A percentile compares a stretch with the other conserved stretches of the same genome.
phyloP scores from a whole-genome alignment of 2,329 filamentous ascomycete genomes.

The Phyllosticta citrichinensis region DNA sequence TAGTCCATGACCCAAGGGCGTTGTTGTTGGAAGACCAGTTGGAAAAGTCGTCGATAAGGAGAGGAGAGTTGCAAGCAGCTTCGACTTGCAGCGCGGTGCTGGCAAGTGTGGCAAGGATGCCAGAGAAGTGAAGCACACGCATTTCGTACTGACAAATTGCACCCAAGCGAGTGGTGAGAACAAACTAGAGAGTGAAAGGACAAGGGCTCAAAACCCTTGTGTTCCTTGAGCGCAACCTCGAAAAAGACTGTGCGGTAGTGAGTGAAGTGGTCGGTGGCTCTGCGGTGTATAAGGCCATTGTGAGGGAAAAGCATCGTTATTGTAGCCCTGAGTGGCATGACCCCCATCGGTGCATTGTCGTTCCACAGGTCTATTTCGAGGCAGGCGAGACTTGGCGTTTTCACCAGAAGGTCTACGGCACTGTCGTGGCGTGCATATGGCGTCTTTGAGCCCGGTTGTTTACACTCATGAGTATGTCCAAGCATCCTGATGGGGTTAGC shows the following conservation, averaged over 20 bases:
- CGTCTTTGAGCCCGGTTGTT: not conserved
- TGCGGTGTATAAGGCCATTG: not conserved
- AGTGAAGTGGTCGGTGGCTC: not conserved
- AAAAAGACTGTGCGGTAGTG: not conserved
- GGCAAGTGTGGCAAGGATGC: slow-evolving; percentile 21
- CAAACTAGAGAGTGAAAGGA: slow-evolving; percentile 26
- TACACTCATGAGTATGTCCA: not conserved
- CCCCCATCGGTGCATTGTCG: not conserved
- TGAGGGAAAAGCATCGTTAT: not conserved
- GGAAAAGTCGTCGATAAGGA: slow-evolving; percentile 31
- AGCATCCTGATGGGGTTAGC: not conserved
- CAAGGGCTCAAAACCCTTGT: slow-evolving; percentile 20
- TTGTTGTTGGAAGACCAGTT: slow-evolving; percentile 27
- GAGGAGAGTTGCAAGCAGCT: slow-evolving; percentile 25
- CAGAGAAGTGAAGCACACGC: slow-evolving; percentile 21
- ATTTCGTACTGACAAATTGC: slow-evolving; percentile 17
- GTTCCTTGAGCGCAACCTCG: not conserved
- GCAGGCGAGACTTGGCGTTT: not conserved
- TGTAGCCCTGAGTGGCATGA: not conserved
- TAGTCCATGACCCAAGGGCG: slow-evolving; percentile 26
- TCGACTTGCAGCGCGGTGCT: slow-evolving; percentile 18
- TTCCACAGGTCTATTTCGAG: not conserved
- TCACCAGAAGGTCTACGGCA: not conserved
- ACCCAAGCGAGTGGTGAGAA: slow-evolving; percentile 16
- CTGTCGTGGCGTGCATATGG: not conserved